Evolutionary conservation across 768 basidiomycete genomes (phyloP).

Genomic region (Cantharellus anzutake): DNA sequence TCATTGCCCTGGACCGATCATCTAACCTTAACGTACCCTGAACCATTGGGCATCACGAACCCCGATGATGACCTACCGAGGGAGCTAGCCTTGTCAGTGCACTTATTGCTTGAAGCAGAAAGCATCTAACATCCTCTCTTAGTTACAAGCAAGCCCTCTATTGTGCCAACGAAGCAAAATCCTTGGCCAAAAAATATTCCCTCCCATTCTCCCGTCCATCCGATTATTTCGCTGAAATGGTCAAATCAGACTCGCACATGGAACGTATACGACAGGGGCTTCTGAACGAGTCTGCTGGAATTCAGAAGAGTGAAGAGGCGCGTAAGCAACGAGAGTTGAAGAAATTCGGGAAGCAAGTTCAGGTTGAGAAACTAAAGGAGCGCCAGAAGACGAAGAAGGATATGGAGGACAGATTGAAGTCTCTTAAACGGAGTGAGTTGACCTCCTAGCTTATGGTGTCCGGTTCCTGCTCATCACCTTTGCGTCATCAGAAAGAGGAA

Average conservation of each 20-base stretch:
- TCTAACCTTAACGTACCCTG: constrained; percentile 47
- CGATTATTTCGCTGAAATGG: constrained; percentile 98
- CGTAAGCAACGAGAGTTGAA: constrained; percentile 84
- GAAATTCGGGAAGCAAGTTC: constrained; percentile 97
- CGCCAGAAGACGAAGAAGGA: constrained; percentile 80
- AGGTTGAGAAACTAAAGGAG: constrained; percentile 85
- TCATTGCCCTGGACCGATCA: constrained; percentile 76
- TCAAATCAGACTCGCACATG: constrained; percentile 95
- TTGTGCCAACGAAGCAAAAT: constrained; percentile 51
- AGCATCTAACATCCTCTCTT: constrained; percentile 1
- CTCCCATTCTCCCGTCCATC: constrained; percentile 78
- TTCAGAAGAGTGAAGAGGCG: constrained; percentile 85
- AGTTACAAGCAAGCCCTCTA: constrained; percentile 95
- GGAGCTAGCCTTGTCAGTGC: constrained; percentile 81
- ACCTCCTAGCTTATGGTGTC: not conserved
- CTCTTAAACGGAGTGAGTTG: constrained; percentile 75
- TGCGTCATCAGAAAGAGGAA: not conserved
- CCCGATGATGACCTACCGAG: constrained; percentile 81
- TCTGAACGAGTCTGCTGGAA: constrained; percentile 69
- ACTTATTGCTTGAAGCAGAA: not conserved
- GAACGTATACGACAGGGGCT: constrained; percentile 82
- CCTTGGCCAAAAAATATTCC: constrained; percentile 50
- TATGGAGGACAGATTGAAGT: constrained; percentile 69
- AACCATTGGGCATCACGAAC: constrained; percentile 46
- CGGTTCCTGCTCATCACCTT: not conserved